Percentiles rank a stretch among this genome's conserved stretches.
phyloP scores from a whole-genome alignment of 768 basidiomycete species.

The Hericium rajendrae region DNA sequence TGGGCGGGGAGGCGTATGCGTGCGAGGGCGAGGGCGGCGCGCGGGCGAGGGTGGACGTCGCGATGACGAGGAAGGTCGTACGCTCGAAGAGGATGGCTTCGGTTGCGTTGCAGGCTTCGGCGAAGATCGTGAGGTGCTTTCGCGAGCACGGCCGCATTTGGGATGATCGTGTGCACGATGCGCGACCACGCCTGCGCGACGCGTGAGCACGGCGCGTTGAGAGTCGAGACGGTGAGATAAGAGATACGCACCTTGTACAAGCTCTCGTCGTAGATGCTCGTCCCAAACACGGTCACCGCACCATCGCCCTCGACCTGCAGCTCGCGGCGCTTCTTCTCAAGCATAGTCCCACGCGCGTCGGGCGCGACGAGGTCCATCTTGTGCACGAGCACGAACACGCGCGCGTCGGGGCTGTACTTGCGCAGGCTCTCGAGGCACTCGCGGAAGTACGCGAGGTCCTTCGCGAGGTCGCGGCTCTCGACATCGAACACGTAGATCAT shows the following conservation, averaged over 20 bases:
- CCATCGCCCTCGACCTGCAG: conserved; percentile 55
- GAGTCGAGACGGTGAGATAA: too few relatives aligned
- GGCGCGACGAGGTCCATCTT: conserved; percentile 93
- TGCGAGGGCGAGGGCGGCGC: conserved; percentile 26
- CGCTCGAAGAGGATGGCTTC: conserved; percentile 96
- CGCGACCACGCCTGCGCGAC: conserved; percentile 84
- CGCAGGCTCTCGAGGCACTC: conserved; percentile 81
- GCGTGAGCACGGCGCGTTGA: too few relatives aligned
- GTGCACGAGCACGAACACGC: conserved; percentile 85
- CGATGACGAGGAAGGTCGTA: conserved; percentile 96
- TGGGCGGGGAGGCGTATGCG: neutral
- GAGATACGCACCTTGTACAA: conserved; percentile 86
- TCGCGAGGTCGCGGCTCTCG: conserved; percentile 71
- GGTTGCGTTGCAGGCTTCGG: conserved; percentile 78
- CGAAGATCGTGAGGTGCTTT: conserved; percentile 78
- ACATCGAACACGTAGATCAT: conserved; percentile 99
- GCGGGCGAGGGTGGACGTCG: conserved; percentile 55
- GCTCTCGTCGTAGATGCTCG: conserved; percentile 96
- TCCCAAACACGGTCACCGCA: conserved; percentile 70
- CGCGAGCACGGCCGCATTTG: conserved; percentile 87
- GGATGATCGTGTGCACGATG: conserved; percentile 93
- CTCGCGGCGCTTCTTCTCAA: conserved; percentile 66
- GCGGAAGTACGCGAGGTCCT: conserved; percentile 87
- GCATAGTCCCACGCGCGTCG: conserved; percentile 48
- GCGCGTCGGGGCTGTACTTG: conserved; percentile 72